Evolutionary conservation across 441 rosid genomes (phyloP).

Genomic region (Aleurites moluccanus): DNA sequence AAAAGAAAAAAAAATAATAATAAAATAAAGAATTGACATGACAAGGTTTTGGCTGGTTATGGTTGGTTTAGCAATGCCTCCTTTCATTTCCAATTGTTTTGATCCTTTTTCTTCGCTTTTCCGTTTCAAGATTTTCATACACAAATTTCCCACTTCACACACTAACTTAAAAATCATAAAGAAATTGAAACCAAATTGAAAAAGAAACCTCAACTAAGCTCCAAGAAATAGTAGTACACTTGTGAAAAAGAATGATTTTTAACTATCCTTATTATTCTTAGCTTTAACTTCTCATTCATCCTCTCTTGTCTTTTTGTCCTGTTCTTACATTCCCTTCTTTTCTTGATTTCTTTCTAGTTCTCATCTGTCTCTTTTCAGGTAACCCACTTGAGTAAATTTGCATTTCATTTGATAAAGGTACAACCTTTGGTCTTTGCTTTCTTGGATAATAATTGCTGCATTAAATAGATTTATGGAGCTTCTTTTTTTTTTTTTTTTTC

Average conservation of each 20-base stretch:
- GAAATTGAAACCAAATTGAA: neutral
- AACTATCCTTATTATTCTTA: slow-evolving; percentile 5
- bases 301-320: neutral
- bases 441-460: neutral
- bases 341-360: slow-evolving; percentile 19
- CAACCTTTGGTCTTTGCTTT: neutral
- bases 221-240: no score
- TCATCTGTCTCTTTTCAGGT: neutral
- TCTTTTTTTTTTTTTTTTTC: neutral
- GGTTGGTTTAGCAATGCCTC: neutral
- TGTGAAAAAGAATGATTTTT: neutral
- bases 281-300: slow-evolving; percentile 2
- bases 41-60: neutral
- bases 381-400: slow-evolving; percentile 4
- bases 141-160: slow-evolving; percentile 6
- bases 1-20: no score
- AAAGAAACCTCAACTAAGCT: slow-evolving; percentile 4
- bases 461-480: slow-evolving; percentile 6
- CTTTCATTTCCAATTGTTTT: neutral
- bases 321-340: neutral
- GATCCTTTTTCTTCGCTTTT: neutral
- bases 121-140: neutral
- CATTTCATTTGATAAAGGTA: neutral
- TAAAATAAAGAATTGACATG: neutral
- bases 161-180: neutral